phyloP scores from a whole-genome alignment of 2,329 filamentous ascomycete species.

The Talaromyces sp. region DNA sequence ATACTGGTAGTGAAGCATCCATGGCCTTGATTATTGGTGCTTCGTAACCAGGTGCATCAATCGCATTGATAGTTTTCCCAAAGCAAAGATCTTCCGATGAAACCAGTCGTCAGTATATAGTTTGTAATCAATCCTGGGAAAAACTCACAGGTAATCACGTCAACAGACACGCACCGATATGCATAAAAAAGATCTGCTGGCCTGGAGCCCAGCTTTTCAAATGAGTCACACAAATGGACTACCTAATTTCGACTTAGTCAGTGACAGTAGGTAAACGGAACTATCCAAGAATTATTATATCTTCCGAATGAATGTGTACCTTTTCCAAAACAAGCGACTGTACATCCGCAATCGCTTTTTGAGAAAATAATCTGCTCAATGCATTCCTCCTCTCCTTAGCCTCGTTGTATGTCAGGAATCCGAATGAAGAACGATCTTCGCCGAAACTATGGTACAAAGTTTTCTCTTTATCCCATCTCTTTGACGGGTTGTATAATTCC shows the following conservation, averaged over 20 bases:
- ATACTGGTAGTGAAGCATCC: constrained; percentile 22
- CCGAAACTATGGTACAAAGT: constrained; percentile 25
- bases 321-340: constrained; percentile 23
- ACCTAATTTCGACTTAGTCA: constrained; percentile 12
- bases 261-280: background rate
- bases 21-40: constrained; percentile 26
- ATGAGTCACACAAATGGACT: constrained; percentile 18
- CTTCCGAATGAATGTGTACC: constrained; percentile 12
- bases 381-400: constrained; percentile 23
- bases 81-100: constrained; percentile 22
- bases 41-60: constrained; percentile 22
- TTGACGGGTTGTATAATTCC: constrained; percentile 23
- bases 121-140: background rate
- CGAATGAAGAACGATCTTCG: constrained; percentile 22
- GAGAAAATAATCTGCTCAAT: constrained; percentile 22
- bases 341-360: constrained; percentile 20
- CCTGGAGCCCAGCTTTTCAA: constrained; percentile 18
- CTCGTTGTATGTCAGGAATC: constrained; percentile 20
- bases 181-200: constrained; percentile 21
- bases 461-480: constrained; percentile 25
- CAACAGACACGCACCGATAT: constrained; percentile 25
- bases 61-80: constrained; percentile 23
- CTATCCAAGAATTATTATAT: background rate
- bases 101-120: background rate
- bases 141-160: constrained; percentile 22